Percentiles rank a stretch among this genome's conserved stretches.
phyloP scores from a whole-genome alignment of 305 asterid genomes.

The Fraxinus nigra region DNA sequence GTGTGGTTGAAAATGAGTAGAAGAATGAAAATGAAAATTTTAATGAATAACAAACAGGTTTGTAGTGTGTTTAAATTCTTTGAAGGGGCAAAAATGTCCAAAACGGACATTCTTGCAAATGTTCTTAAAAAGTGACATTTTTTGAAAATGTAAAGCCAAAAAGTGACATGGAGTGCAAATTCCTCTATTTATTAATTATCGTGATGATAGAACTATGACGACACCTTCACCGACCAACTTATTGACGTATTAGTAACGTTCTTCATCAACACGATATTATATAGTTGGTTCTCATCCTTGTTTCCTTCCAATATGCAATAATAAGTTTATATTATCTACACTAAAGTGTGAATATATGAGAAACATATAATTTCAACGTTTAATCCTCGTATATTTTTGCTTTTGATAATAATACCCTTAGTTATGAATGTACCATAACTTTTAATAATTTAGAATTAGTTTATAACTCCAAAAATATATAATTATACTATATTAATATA shows the following conservation, averaged over 20 bases:
- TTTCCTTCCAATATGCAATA: background rate
- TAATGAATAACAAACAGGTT: too few relatives aligned
- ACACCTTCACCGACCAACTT: background rate
- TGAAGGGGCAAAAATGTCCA: too few relatives aligned
- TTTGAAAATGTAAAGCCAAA: too few relatives aligned
- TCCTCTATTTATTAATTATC: background rate
- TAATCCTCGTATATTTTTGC: background rate
- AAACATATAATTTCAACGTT: background rate
- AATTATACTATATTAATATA: too few relatives aligned
- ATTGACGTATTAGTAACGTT: background rate
- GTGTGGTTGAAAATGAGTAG: too few relatives aligned
- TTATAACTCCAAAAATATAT: background rate
- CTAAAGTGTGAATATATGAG: background rate
- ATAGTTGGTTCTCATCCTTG: background rate
- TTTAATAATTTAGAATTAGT: background rate
- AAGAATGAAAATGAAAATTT: too few relatives aligned
- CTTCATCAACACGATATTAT: background rate
- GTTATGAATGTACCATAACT: background rate
- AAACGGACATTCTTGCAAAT: too few relatives aligned
- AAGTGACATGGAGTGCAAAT: too few relatives aligned
- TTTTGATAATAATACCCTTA: background rate
- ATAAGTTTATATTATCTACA: too few relatives aligned
- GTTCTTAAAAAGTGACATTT: too few relatives aligned
- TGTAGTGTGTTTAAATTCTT: too few relatives aligned
- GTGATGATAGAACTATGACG: background rate